Base-by-base conservation (phyloP, 2,329 filamentous ascomycete species). In the Botryosphaeria dothidea region DNA sequence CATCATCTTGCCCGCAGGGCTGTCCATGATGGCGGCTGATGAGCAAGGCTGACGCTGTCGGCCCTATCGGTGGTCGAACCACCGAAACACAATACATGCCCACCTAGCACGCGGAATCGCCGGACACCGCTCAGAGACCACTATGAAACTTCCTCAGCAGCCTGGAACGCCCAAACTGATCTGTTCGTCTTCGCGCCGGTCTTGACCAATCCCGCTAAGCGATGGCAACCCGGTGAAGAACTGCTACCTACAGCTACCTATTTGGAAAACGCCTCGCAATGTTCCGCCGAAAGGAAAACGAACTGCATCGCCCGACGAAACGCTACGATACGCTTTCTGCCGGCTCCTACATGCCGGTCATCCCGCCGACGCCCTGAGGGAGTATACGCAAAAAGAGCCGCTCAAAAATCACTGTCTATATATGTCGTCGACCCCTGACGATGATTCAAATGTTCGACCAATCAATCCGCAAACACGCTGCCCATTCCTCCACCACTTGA, bases 191-290 rank as follows among this genome's bases (percentile, higher is more conserved):
- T 58, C 54, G 54, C 36, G 54, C 54, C 54, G 54, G 54, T 43
- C 36, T 45, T 43, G 25, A 58, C 54, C 54, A 56, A 58, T 43
- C 54, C 54, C 19, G 38, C 36, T 58, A 45, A 45, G 54, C 36
- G 54, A 58, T 45, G 54, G 54, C 54, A 45, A 31, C 54, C 54
- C 54, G 54, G 60, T 43, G 49, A 31, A 63, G 60, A 52, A 51
- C 46, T 29, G 46, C 60, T 63, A 63, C 60, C 60, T 63, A 54
- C 60, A 23, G 60, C 60, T 62, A 63, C 60, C 60, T 63, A 63
- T 54, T 31, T 54, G 54, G 54, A 43, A 29, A 58, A 58, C 54
- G 54, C 54, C 54, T 58, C 54, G 54, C 54, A 58, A 58, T 58
- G 54, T 58, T 45, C 54, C 54, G 54, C 38, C 31, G 36, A 34